Conservation (phyloP, 1,284 basidiomycete genomes). For the Chondrostereum purpureum region DNA sequence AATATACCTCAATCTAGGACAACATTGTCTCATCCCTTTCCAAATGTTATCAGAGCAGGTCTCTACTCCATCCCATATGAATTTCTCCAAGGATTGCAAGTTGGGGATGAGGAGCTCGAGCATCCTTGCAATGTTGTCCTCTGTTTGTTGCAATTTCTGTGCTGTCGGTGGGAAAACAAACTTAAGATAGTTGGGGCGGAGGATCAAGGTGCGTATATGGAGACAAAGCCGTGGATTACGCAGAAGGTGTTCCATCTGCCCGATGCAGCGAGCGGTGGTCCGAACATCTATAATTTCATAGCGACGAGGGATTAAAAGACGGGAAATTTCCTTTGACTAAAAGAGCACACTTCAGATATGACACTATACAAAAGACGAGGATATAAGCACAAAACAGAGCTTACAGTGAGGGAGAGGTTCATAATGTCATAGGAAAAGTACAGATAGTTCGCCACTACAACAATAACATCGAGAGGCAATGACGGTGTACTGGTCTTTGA, state of each 20-base stretch:
- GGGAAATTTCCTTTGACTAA: neutral
- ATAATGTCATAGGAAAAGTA: neutral
- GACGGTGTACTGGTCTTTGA: too few relatives aligned
- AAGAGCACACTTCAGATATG: too few relatives aligned
- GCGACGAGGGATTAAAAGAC: neutral
- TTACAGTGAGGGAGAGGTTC: neutral
- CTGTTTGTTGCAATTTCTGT: constrained; percentile 19
- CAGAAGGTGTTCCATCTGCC: constrained; percentile 14
- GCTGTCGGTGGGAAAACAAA: constrained; percentile 17
- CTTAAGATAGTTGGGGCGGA: constrained; percentile 26
- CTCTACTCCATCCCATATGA: constrained; percentile 49
- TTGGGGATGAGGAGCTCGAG: constrained; percentile 26
- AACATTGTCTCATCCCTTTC: constrained; percentile 31
- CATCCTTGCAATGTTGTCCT: constrained; percentile 20
- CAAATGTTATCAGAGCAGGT: constrained; percentile 44
- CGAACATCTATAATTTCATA: constrained; percentile 13
- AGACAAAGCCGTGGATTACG: constrained; percentile 33
- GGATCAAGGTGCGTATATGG: constrained; percentile 35
- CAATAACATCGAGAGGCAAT: neutral
- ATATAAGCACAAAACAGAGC: too few relatives aligned
- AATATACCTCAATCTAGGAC: constrained; percentile 37
- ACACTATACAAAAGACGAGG: too few relatives aligned
- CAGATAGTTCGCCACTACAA: neutral
- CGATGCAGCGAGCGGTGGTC: constrained; percentile 13
- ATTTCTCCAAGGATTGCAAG: constrained; percentile 37